Percentiles rank a stretch among this genome's conserved stretches.
phyloP scores from a whole-genome alignment of 306 rosid genomes.

The Astragalus membranaceus region DNA sequence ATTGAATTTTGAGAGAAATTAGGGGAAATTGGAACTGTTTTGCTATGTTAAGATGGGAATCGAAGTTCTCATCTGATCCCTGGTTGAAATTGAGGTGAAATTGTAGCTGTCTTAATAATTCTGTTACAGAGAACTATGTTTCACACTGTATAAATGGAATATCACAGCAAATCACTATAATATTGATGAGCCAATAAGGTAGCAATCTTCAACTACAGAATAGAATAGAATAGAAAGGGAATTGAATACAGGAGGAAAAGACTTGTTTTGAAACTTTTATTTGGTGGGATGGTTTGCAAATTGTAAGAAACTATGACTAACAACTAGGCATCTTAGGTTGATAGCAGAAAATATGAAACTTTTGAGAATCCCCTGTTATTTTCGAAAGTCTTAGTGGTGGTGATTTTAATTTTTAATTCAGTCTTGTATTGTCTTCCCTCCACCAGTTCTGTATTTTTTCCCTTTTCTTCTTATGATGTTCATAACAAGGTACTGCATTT shows the following conservation, averaged over 20 bases:
- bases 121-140: no score
- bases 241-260: not conserved
- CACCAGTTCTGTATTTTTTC: not conserved
- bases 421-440: not conserved
- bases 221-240: no score
- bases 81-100: not conserved
- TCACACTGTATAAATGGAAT: no score
- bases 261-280: not conserved
- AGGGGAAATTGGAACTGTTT: not conserved
- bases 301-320: not conserved
- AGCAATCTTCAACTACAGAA: no score
- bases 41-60: not conserved
- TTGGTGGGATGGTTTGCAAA: not conserved
- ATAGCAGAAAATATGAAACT: not conserved
- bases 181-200: no score
- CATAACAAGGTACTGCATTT: not conserved
- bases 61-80: not conserved
- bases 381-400: not conserved
- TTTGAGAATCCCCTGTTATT: constrained; percentile 11
- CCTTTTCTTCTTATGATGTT: not conserved
- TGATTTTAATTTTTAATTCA: not conserved
- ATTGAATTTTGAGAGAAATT: not conserved
- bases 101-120: no score
- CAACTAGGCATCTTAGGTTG: not conserved
- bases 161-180: no score